Percentiles rank a stretch among this genome's conserved stretches.
Conservation (phyloP, 164 flowering plant species). For the Platanus orientalis region DNA sequence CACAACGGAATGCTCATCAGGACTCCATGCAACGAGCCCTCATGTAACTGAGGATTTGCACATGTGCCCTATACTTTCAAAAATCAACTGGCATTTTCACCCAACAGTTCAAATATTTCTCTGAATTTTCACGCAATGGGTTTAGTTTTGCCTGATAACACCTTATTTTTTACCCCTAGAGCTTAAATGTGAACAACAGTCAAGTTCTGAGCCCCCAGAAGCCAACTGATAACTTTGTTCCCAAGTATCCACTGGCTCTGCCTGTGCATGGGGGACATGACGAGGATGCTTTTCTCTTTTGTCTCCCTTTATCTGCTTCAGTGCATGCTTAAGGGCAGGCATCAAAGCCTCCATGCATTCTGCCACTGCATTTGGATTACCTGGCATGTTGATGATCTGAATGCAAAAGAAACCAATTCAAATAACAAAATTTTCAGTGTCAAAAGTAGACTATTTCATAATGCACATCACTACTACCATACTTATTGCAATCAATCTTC, state of each 20-base stretch:
- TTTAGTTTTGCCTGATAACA: too few relatives aligned
- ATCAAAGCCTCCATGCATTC: conserved; percentile 87
- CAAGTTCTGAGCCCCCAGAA: conserved; percentile 24
- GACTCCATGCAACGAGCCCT: too few relatives aligned
- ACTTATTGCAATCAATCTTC: neutral
- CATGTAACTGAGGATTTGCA: too few relatives aligned
- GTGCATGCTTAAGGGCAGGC: conserved; percentile 86
- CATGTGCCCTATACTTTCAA: too few relatives aligned
- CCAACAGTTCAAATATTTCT: too few relatives aligned
- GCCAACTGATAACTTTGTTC: conserved; percentile 58
- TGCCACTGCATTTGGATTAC: conserved; percentile 93
- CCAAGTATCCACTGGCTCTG: conserved; percentile 61
- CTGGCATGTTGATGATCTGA: conserved; percentile 99
- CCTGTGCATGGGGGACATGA: conserved; percentile 76
- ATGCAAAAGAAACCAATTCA: neutral
- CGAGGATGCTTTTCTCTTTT: conserved; percentile 92
- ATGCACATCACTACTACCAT: neutral
- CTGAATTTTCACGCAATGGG: too few relatives aligned
- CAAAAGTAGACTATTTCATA: neutral
- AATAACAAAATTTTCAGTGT: neutral
- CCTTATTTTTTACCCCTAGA: neutral
- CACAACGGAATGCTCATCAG: too few relatives aligned
- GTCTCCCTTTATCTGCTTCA: conserved; percentile 88
- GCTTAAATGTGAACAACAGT: conserved; percentile 58
- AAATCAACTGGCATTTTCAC: too few relatives aligned